Conservation (phyloP, 116 monocot genomes). For the Dioscorea cayenensis region DNA sequence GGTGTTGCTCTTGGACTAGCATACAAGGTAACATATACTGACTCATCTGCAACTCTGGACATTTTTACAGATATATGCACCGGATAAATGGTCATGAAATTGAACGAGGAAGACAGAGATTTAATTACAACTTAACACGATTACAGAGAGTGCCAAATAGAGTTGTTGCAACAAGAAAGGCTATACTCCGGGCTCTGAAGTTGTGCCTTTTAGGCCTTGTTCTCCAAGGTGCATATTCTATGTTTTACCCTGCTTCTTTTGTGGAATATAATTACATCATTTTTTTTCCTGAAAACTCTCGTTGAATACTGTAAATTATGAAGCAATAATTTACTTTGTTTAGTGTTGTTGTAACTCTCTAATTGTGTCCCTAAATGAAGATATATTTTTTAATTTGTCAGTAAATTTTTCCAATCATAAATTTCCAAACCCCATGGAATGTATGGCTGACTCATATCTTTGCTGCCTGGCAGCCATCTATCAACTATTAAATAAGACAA, state of each 20-base stretch:
- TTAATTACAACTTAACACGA: background rate
- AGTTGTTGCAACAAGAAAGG: conserved; percentile 50
- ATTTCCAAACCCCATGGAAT: too few relatives aligned
- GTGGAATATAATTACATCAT: too few relatives aligned
- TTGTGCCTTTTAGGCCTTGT: conserved; percentile 60
- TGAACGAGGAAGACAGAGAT: too few relatives aligned
- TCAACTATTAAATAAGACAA: too few relatives aligned
- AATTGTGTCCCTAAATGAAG: conserved; percentile 1
- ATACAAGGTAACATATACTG: conserved; percentile 70
- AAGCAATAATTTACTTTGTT: background rate
- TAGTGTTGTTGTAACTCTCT: background rate
- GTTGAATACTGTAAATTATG: background rate
- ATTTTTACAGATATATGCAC: too few relatives aligned
- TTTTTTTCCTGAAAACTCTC: too few relatives aligned
- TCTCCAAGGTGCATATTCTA: conserved; percentile 80
- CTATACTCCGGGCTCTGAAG: conserved; percentile 62
- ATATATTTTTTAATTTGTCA: too few relatives aligned
- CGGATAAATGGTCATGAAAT: too few relatives aligned
- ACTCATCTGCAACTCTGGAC: background rate
- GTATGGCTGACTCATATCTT: too few relatives aligned
- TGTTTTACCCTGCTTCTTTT: background rate
- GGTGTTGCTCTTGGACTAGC: conserved; percentile 9
- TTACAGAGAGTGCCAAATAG: conserved; percentile 68
- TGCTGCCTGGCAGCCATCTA: too few relatives aligned
- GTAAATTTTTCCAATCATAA: too few relatives aligned